Conservation (phyloP, 75 land plant species). For the Pseudotsuga menziesii region DNA sequence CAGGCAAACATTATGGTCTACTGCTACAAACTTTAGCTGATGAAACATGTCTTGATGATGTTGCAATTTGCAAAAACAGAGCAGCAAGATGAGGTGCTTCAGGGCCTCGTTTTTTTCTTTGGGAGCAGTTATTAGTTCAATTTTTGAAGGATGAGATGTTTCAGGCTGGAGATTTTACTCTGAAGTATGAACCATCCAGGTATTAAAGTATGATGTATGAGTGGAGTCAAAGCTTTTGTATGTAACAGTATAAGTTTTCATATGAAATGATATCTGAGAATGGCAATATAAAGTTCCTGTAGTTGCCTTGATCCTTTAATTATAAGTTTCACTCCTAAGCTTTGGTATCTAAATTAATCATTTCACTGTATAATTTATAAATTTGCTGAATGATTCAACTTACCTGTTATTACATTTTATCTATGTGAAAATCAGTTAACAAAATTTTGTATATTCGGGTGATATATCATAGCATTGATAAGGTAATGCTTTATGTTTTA, state of each 20-base stretch:
- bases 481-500: background rate
- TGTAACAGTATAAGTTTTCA: too few relatives aligned
- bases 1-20: background rate
- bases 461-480: background rate
- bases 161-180: background rate
- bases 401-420: background rate
- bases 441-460: background rate
- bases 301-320: background rate
- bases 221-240: background rate
- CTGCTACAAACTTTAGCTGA: background rate
- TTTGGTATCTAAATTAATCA: background rate
- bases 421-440: background rate
- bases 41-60: background rate
- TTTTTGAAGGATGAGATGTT: background rate
- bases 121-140: background rate
- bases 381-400: background rate
- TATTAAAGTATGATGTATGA: background rate
- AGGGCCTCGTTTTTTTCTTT: background rate
- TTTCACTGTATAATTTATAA: background rate
- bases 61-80: background rate
- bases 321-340: background rate
- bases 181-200: background rate
- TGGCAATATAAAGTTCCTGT: background rate
- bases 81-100: background rate
- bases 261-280: background rate